Conservation (phyloP, 306 rosid species). For the Quercus wislizeni region DNA sequence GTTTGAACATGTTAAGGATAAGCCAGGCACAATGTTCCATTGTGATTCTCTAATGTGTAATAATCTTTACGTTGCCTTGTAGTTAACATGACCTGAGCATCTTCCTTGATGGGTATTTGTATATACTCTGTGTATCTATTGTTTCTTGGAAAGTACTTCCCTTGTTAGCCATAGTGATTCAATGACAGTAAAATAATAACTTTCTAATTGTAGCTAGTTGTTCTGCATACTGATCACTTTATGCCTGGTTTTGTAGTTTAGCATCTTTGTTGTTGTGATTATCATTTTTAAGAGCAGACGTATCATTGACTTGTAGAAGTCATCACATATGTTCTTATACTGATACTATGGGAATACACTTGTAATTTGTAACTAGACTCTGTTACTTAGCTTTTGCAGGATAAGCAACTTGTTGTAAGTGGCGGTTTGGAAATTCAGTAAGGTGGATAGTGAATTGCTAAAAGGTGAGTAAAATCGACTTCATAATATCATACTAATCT, state of each 20-base stretch:
- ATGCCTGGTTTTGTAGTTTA: neutral
- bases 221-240: neutral
- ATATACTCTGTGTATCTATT: neutral
- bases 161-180: neutral
- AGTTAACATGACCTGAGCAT: conserved; percentile 3
- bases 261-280: neutral
- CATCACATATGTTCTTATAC: neutral
- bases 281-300: neutral
- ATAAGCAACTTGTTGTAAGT: too few relatives aligned
- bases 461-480: too few relatives aligned
- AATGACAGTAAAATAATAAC: neutral
- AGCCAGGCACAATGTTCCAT: neutral
- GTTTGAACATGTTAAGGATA: neutral
- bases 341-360: neutral
- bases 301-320: conserved; percentile 4
- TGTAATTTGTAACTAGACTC: too few relatives aligned
- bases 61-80: conserved; percentile 6
- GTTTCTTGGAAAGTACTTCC: neutral
- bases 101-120: neutral
- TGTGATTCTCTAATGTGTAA: neutral
- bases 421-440: too few relatives aligned
- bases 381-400: too few relatives aligned
- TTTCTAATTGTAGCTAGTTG: conserved; percentile 1
- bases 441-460: too few relatives aligned
- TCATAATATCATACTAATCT: too few relatives aligned